A percentile compares a stretch with the other conserved stretches of the same genome.
Evolutionary conservation across 2,329 filamentous ascomycete genomes (phyloP).

Genomic region (Trichoderma sp.): DNA sequence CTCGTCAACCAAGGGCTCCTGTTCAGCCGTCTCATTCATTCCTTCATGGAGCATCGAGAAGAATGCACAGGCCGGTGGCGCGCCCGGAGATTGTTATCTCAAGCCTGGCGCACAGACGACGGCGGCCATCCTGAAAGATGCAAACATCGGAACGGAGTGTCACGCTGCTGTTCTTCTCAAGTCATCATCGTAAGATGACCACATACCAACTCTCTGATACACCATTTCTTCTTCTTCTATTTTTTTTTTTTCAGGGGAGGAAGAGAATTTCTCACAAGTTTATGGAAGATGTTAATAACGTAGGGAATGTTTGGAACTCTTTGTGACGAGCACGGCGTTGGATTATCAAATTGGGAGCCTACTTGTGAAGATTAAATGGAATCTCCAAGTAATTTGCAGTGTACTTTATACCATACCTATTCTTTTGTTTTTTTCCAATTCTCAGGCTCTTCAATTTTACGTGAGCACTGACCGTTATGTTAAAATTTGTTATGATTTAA

Average conservation of each 20-base stretch:
- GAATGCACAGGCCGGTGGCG: neutral
- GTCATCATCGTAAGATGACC: neutral
- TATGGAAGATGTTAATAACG: neutral
- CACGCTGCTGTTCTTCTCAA: neutral
- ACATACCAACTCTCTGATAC: neutral
- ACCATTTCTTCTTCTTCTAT: neutral
- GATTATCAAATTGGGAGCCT: neutral
- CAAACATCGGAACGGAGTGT: constrained; percentile 6
- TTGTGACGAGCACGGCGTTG: constrained; percentile 7
- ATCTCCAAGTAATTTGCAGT: constrained; percentile 12
- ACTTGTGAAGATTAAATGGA: neutral
- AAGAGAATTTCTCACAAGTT: neutral
- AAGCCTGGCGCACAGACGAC: neutral
- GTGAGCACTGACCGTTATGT: neutral
- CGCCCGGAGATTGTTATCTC: constrained; percentile 12
- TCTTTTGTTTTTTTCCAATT: neutral
- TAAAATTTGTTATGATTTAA: neutral
- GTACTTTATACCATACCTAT: constrained; percentile 5
- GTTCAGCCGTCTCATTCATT: constrained; percentile 3
- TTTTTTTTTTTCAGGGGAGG: neutral
- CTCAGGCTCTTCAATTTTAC: neutral
- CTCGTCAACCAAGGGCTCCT: neutral
- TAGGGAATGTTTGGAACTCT: neutral
- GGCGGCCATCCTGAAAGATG: neutral
- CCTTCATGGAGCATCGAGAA: neutral